Evolutionary conservation across 148 eudicot species (phyloP), one percentile per base, ranked within the genome.

Genomic region (Camellia japonica): DNA sequence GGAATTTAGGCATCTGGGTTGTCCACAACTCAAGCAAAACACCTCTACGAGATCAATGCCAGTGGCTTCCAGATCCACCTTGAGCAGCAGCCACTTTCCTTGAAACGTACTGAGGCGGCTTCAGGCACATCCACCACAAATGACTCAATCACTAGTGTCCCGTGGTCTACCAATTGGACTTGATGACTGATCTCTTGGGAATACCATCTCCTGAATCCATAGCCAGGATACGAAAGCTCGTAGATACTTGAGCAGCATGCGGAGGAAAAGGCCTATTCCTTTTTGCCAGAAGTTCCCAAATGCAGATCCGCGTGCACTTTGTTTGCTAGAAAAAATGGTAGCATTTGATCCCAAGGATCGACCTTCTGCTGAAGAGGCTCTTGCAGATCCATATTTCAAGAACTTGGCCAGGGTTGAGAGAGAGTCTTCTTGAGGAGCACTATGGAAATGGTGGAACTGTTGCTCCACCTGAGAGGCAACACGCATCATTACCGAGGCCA

Each of bases 321-420:
- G 89, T 62, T 85, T 94, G 82, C 82, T 94, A 68, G 94, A 94
- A 83, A 87, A 90, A 80, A 91, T 94, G 97, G 90, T 94, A 42
- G 97, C 97, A 41, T 94, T 94, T 90, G 98, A 94, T 76, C 97
- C 97, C 46, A 94, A 92, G 90, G 98, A 92, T 77, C 90, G 98
- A 75, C 98, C 98, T 78, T 82, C 87, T 52, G 98, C 98, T 76
- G 98, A 94, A 84, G 94, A 94, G 94, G 98, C 98, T 82, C 94
- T 94, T 77, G 93, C 98, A 58, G 97, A 94, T 90, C 98, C 98
- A 61, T 94, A 94, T 82, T 94, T 94, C 76, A 89, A 88, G 80
- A 92, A 81, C 59, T 81, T 81, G 79, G 88, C 91, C 66, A 95
- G 92, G 91, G 97, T 93, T 82, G 99, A 95, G 83, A 93, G 97